Evolutionary conservation across 352 stramenopile species (phyloP), one percentile per base, ranked within the genome.

Genomic region (Phytophthora tubulina): DNA sequence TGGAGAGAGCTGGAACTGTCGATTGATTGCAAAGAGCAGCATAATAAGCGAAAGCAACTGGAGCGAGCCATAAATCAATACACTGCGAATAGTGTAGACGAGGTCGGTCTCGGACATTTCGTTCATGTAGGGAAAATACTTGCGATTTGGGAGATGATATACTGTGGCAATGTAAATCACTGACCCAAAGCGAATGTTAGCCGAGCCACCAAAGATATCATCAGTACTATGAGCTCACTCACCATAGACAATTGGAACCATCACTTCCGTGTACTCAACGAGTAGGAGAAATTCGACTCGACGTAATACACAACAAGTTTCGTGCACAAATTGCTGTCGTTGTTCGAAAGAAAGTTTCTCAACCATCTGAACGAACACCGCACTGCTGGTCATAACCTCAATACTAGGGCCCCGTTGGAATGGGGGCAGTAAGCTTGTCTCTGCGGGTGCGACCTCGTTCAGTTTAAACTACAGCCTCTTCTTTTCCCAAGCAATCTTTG

Each of bases 181-280:
- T 76, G 45, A 0, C 14, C n/a, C 13, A 32, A 27, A 48, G 31
- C 6, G 5, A 9, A 36, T 38, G 32, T 45, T 36, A 64, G 45
- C 36, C 15, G 50, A 48, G 17, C 15, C 9, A 4, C 39, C 15
- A 63, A 48, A 38, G 32, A 36, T 15, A 38, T 42, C 33, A 27
- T 27, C 21, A 27, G 21, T 27, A 27, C 21, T 27, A 27, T 27
- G 21, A 27, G 21, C 21, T 27, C 44, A 60, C 70, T 46, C 51
- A 73, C 70, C 70, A 57, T 81, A 84, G 27, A 78, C 46, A 32
- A 77, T 52, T 2, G 73, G 77, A 5, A 81, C 56, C 48, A 81
- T 75, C 2, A 81, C 64, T 46, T 81, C 71, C 0, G 63, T 65
- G 60, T 76, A 84, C 54, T 84, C 77, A n/a, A 80, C 38, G 8